Base-by-base conservation (phyloP, 2,329 filamentous ascomycete genomes). In the Huntiella bhutanensis region DNA sequence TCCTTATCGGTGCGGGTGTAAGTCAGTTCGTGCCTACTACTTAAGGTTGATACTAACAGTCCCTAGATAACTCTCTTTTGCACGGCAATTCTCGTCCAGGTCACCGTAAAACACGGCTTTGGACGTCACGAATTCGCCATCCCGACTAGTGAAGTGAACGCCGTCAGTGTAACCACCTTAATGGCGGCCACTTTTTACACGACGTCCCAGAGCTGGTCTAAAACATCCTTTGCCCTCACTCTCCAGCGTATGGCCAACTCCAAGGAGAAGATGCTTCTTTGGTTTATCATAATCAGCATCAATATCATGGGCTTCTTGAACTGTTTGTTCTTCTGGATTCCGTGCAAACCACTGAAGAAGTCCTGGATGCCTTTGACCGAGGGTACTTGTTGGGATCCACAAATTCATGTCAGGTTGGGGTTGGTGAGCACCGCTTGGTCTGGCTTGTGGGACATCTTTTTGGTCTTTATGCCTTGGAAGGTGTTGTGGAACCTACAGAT, bases 1-100 rank as follows among this genome's bases (percentile, higher is more conserved):
- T 59, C 11, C 51, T 63, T 41, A 55, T 62, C 12, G 49, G 52
- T 6, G 53, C 59, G 7, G 61, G 59, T 53, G 48, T 49, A 34
- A 35, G 48, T 43, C 33, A 42, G 6, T 11, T 15, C 7, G 8
- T 36, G 17, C n/a, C 6, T 39, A 12, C 10, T 40, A 8, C 22
- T 12, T 4, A 19, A 15, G n/a, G 2, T 41, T 8, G 16, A 8
- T 35, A 17, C 40, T 47, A n/a, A 43, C 32, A 42, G 15, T 19
- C 8, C 10, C 6, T 22, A 49, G 47, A 28, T 41, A 15, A 38
- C 32, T 16, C 32, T 45, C 8, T 32, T 49, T n/a, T 28, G 5
- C 15, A 49, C 42, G 1, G 34, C 40, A 12, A 22, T 50, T 15
- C 43, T 53, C 40, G 49, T 48, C 3, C 46, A 48, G 3, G n/a